Percentiles rank a stretch among this genome's conserved stretches.
Conservation (phyloP, 2,329 filamentous ascomycete species). For the Zymoseptoria brevis region DNA sequence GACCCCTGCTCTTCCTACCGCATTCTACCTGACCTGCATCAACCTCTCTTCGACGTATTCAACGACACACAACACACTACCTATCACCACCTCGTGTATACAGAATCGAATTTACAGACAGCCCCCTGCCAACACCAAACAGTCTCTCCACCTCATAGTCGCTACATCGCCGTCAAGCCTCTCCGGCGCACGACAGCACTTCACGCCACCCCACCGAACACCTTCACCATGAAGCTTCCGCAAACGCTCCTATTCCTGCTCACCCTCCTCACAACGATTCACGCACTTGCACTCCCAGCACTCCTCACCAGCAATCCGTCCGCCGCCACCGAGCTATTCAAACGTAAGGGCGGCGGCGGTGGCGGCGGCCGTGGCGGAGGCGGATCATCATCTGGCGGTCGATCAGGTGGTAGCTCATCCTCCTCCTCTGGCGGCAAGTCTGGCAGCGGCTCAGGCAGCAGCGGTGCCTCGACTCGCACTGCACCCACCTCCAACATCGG, state of each 20-base stretch:
- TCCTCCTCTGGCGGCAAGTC: slow-evolving; percentile 9
- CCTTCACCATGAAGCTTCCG: slow-evolving; percentile 22
- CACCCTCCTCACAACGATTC: slow-evolving; percentile 24
- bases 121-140: not conserved
- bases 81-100: not conserved
- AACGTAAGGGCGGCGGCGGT: slow-evolving; percentile 42
- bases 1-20: not conserved
- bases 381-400: slow-evolving; percentile 17
- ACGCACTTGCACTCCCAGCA: slow-evolving; percentile 26
- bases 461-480: slow-evolving; percentile 12
- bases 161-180: not conserved
- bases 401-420: not conserved
- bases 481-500: slow-evolving; percentile 11
- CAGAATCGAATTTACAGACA: not conserved
- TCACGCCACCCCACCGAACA: slow-evolving; percentile 1
- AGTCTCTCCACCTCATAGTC: not conserved
- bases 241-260: slow-evolving; percentile 24
- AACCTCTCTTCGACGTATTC: not conserved
- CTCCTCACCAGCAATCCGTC: slow-evolving; percentile 29
- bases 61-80: not conserved
- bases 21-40: not conserved
- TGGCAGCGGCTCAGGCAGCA: slow-evolving; percentile 22
- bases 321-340: slow-evolving; percentile 28
- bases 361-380: slow-evolving; percentile 39
- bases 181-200: not conserved